Evolutionary conservation across 768 basidiomycete species (phyloP), one percentile per base, ranked within the genome.

Genomic region (Naganishia randhawae): DNA sequence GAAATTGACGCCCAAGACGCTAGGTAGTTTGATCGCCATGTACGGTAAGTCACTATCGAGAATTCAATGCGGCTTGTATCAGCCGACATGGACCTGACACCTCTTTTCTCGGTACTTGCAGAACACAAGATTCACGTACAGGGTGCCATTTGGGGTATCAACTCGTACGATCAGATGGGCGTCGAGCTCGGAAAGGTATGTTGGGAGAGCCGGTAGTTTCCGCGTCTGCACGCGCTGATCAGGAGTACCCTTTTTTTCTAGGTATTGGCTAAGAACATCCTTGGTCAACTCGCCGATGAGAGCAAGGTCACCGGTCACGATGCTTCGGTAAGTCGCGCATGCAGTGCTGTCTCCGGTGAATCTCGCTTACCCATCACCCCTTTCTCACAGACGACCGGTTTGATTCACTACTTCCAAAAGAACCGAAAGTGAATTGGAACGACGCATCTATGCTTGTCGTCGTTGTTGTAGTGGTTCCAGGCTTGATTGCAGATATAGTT

Each of bases 51-150:
- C 3, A n/a, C n/a, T n/a, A n/a, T n/a, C n/a, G n/a, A n/a, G n/a
- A n/a, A n/a, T n/a, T n/a, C n/a, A n/a, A n/a, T n/a, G n/a, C n/a
- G n/a, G n/a, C n/a, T n/a, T n/a, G n/a, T n/a, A n/a, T n/a, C n/a
- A n/a, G n/a, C n/a, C n/a, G n/a, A n/a, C n/a, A n/a, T n/a, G n/a
- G 42, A 31, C 41, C 10, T 13, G 14, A 27, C 48, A 31, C 29
- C 50, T 19, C 64, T 41, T 69, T 31, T 25, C 3, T 27, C 32
- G n/a, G n/a, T n/a, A n/a, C n/a, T n/a, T 51, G 35, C 32, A 70
- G 93, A 98, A 81, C 96, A 99, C 85, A 99, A 99, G 84, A 96
- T 99, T 78, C 97, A 97, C 81, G 89, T 90, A 0, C 96, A 98
- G 79, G 96, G 96, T 77, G 89, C 90, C 51, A 84, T 98, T 68